Percentiles rank a stretch among this genome's conserved stretches.
Evolutionary conservation across 352 stramenopile genomes (phyloP).

Genomic region (Plasmopara viticola): DNA sequence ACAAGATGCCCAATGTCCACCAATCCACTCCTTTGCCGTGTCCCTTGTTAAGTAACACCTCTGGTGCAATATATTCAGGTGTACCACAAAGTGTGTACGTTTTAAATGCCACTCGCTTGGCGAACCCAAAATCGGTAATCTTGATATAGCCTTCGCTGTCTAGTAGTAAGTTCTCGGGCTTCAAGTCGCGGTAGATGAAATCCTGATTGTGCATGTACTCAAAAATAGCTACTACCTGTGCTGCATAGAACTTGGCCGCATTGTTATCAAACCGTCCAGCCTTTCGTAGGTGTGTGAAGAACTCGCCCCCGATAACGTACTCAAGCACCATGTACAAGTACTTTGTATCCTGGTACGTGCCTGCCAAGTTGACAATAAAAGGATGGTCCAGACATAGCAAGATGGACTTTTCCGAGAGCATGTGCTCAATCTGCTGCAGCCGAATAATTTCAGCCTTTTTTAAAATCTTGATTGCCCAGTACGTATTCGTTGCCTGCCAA

Average conservation of each 20-base stretch:
- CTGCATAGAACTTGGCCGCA: conserved; percentile 89
- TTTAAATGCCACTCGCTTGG: conserved; percentile 93
- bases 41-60: conserved; percentile 88
- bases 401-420: conserved; percentile 96
- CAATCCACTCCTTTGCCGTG: conserved; percentile 91
- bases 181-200: conserved; percentile 97
- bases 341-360: conserved; percentile 92
- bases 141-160: conserved; percentile 94
- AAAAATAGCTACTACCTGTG: conserved; percentile 94
- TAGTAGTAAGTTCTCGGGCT: conserved; percentile 93
- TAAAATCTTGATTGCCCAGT: conserved; percentile 97
- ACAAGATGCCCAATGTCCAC: conserved; percentile 95
- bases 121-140: conserved; percentile 93
- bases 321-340: conserved; percentile 98
- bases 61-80: conserved; percentile 90
- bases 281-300: conserved; percentile 95
- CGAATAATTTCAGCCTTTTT: conserved; percentile 96
- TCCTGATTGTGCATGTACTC: conserved; percentile 95
- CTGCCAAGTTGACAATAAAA: conserved; percentile 95
- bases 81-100: conserved; percentile 93
- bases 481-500: conserved; percentile 74
- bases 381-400: conserved; percentile 89
- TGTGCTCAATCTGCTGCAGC: conserved; percentile 95
- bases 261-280: conserved; percentile 91
- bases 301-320: conserved; percentile 96